Percentiles rank a stretch among this genome's conserved stretches.
phyloP scores from a whole-genome alignment of 768 basidiomycete genomes.

The Fomitopsis serialis region DNA sequence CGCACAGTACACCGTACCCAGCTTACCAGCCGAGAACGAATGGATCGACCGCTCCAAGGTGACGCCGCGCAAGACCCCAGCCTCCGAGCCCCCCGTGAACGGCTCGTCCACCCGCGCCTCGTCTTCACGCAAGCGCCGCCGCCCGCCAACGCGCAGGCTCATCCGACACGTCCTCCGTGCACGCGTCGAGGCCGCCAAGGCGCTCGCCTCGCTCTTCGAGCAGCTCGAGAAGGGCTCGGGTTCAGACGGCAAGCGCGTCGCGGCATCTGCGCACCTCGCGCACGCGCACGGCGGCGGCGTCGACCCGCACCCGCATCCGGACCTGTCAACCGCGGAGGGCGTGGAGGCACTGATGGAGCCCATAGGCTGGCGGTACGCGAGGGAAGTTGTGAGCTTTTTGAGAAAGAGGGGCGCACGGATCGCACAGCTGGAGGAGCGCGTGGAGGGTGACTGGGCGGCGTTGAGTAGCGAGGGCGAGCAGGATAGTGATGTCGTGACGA shows the following conservation, averaged over 20 bases:
- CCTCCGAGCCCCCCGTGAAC: constrained; percentile 16
- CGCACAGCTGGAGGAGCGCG: constrained; percentile 38
- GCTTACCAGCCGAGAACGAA: constrained; percentile 58
- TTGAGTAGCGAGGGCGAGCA: constrained; percentile 57
- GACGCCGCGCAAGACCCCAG: constrained; percentile 16
- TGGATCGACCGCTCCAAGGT: constrained; percentile 56
- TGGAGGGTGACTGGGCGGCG: constrained; percentile 68
- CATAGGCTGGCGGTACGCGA: constrained; percentile 55
- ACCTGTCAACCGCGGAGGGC: constrained; percentile 12
- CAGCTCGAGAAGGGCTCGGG: constrained; percentile 41
- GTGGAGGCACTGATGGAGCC: constrained; percentile 13
- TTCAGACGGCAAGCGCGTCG: constrained; percentile 39
- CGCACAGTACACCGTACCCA: constrained; percentile 64
- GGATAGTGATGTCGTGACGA: constrained; percentile 11
- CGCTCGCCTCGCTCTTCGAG: constrained; percentile 67
- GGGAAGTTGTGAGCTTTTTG: constrained; percentile 72
- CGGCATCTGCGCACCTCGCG: constrained; percentile 46
- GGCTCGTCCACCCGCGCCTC: constrained; percentile 14
- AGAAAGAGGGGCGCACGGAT: constrained; percentile 69
- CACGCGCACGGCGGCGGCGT: constrained; percentile 34
- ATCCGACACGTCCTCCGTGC: constrained; percentile 87
- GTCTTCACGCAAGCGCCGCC: constrained; percentile 20
- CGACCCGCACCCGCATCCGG: constrained; percentile 22
- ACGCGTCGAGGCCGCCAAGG: constrained; percentile 76
- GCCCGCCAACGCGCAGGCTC: constrained; percentile 75